phyloP scores from a whole-genome alignment of 2,329 filamentous ascomycete genomes.

The Calonectria hongkongensis region DNA sequence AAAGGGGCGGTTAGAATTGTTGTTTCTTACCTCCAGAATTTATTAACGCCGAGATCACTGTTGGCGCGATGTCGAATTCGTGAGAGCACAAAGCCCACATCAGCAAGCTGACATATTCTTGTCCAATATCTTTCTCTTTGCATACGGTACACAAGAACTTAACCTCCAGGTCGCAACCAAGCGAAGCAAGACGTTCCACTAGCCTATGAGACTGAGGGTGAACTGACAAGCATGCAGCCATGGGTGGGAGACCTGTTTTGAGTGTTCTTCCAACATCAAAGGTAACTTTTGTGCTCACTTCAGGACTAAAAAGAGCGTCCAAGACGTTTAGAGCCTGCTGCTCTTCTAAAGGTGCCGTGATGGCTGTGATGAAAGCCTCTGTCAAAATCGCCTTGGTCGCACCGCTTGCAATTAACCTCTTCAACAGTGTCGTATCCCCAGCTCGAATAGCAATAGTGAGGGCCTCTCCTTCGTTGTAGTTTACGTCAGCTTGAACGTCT shows the following conservation, averaged over 20 bases:
- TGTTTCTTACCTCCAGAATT: conserved; percentile 6
- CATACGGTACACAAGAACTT: background rate
- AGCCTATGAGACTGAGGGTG: conserved; percentile 11
- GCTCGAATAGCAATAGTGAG: conserved; percentile 23
- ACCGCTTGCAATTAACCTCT: conserved; percentile 7
- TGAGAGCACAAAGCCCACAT: conserved; percentile 13
- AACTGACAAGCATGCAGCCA: conserved; percentile 13
- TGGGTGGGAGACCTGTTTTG: conserved; percentile 5
- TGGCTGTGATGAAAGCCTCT: conserved; percentile 6
- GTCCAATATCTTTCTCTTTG: background rate
- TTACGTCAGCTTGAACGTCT: conserved; percentile 23
- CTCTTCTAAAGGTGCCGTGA: conserved; percentile 17
- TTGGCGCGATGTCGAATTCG: background rate
- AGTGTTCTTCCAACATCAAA: conserved; percentile 16
- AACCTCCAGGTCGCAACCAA: conserved; percentile 16
- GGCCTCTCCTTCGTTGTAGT: conserved; percentile 28
- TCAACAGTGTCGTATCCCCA: background rate
- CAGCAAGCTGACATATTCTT: conserved; percentile 3
- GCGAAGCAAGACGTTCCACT: background rate
- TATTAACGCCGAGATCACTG: background rate
- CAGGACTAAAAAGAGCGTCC: conserved; percentile 1
- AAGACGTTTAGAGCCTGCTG: background rate
- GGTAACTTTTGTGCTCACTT: background rate
- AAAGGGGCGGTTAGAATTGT: background rate
- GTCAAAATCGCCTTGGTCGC: background rate